Base-by-base conservation (phyloP, 225 moss, liverwort and hornwort species). In the Pseudoscleropodium purum region DNA sequence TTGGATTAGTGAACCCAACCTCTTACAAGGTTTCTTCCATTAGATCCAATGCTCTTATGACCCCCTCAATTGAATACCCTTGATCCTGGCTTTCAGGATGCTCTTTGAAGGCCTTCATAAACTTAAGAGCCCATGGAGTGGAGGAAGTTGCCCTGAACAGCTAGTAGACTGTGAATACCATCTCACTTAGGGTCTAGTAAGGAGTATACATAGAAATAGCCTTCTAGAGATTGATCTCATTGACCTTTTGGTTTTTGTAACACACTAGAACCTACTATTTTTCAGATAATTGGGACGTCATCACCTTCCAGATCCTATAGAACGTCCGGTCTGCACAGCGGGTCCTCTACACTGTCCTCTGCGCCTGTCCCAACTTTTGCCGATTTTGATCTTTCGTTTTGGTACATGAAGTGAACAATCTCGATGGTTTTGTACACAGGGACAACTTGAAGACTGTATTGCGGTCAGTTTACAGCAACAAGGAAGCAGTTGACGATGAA, bases 401-500 rank as follows among this genome's bases (percentile, higher is more conserved):
- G 64, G 43, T 47, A 70, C 36, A 47, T 79, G 86, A 81, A 67
- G 52, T 88, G 62, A 89, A 75, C 63, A 62, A 66, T 59, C 83
- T 74, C 56, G 54, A 74, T 52, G 30, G 60, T 87, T 76, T 84
- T 86, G 81, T 59, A 27, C 63, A 81, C 93, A 96, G 97, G 92
- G 92, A 92, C 49, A 99, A 99, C 90, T 84, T 97, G 90, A 99
- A 95, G 91, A 94, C 83, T 75, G 95, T 99, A 43, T 90, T 99
- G 78, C 95, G 90, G 89, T 99, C 98, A 60, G 94, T 99, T 49
- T 99, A 99, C 92, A 94, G 89, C 93, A 99, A 97, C 87, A 98
- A 96, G 87, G 95, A 92, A 82, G 97, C 98, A 77, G 98, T 99
- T 64, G 97, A 99, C 90, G 96, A 96, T 72, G 98, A 99, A 91